Base-by-base conservation (phyloP, 1,284 basidiomycete genomes). In the Rhodotorula sp. region DNA sequence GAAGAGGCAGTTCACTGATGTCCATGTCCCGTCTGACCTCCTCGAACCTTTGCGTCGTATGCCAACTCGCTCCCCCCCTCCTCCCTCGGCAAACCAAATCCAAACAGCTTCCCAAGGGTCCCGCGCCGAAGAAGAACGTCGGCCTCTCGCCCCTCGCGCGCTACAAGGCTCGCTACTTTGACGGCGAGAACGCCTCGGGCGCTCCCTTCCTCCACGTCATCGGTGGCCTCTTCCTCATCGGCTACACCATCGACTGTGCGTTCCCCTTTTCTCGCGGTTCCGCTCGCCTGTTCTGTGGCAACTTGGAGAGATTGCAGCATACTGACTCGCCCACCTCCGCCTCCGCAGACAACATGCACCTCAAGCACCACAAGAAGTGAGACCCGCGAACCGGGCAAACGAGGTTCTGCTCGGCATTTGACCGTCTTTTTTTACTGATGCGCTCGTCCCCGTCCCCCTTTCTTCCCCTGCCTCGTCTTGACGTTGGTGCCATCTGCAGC, bases 151-250 rank as follows among this genome's bases (percentile, higher is more conserved):
- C 79, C 4, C 62, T 80, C 67, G 68, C 77, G 3, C 69, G 76
- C 15, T 80, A 80, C 78, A 78, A 76, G 73, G 74, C 73, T 46
- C 62, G 71, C 52, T 80, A 80, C 77, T 80, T 80, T 57, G 78
- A 77, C 46, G 78, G 77, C 58, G 68, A 73, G 31, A 79, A 79
- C 74, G 79, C 76, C 29, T 78, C 76, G 34, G 79, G 74, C 14
- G 78, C 79, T 23, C 79, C 79, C 31, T 74, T 80, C 70, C 65
- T 80, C 39, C 77, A 78, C 71, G 76, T 68, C 61, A 76, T 78
- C 65, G 71, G 67, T n/a, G 77, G 70, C 14, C 62, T 80, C 57
- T 80, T 80, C 76, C 67, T 80, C 68, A 66, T 80, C 59, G 79
- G 79, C 52, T 80, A 79, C 76, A 77, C 73, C 46, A 70, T 77